A percentile compares a stretch with the other conserved stretches of the same genome.
Conservation (phyloP, 139 green algal species). For the Diplosphaera chodatii region DNA sequence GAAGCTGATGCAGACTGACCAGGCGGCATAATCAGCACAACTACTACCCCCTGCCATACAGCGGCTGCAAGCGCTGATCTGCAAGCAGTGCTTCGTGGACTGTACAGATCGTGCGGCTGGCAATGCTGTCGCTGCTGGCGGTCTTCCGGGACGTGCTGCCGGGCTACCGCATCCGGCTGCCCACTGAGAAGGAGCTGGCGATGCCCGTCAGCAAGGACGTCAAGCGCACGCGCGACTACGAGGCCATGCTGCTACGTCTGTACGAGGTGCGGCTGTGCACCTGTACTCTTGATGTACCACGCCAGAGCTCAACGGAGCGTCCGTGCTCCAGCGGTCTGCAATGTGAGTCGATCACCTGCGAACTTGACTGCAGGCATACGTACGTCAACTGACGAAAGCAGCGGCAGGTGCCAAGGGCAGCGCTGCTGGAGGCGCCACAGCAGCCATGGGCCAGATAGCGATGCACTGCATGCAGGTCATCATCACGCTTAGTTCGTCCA, state of each 20-base stretch:
- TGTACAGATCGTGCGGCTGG: constrained; percentile 58
- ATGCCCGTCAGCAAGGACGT: constrained; percentile 80
- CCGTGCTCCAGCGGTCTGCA: too few relatives aligned
- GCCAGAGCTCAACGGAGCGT: too few relatives aligned
- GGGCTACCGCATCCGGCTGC: constrained; percentile 76
- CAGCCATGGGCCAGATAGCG: constrained; percentile 37
- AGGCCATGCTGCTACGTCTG: constrained; percentile 61
- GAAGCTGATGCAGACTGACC: too few relatives aligned
- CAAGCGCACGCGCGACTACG: constrained; percentile 63
- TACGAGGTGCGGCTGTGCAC: constrained; percentile 75
- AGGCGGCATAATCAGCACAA: too few relatives aligned
- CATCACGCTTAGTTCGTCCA: too few relatives aligned
- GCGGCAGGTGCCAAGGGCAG: constrained; percentile 27
- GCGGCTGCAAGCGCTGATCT: too few relatives aligned
- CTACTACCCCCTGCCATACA: too few relatives aligned
- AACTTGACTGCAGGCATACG: constrained; percentile 36
- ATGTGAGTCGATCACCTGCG: too few relatives aligned
- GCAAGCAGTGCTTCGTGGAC: too few relatives aligned
- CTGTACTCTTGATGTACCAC: too few relatives aligned
- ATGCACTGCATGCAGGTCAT: constrained; percentile 57
- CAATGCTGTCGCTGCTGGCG: constrained; percentile 69
- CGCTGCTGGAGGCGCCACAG: constrained; percentile 3
- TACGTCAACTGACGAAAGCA: constrained; percentile 43
- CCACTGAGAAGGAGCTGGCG: constrained; percentile 58
- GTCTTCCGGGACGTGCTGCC: constrained; percentile 85